A percentile compares a stretch with the other conserved stretches of the same genome.
Evolutionary conservation across 129 eudicot species (phyloP).

Genomic region (Dittrichia graveolens): DNA sequence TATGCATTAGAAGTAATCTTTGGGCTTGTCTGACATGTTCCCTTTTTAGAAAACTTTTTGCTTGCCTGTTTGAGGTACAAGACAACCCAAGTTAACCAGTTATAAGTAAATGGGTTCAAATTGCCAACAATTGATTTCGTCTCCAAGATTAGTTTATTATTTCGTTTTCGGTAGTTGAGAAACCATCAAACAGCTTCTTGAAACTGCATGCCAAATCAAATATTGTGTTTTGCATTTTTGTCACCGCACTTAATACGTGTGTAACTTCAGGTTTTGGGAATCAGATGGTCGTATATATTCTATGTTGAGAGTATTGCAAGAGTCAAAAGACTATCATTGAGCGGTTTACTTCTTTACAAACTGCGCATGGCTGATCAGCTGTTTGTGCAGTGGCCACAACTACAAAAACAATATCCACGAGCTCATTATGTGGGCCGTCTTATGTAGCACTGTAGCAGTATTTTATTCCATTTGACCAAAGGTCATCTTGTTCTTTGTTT

Average conservation of each 20-base stretch:
- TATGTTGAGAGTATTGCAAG: slow-evolving; percentile 96
- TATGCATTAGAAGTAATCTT: background rate
- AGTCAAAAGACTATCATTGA: slow-evolving; percentile 76
- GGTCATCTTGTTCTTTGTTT: background rate
- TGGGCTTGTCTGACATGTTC: background rate
- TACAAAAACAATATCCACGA: slow-evolving; percentile 67
- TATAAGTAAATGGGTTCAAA: background rate
- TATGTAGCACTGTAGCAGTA: slow-evolving; percentile 67
- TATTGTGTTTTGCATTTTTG: background rate
- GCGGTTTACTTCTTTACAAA: slow-evolving; percentile 83
- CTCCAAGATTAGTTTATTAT: background rate
- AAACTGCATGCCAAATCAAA: background rate
- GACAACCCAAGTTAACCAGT: too few relatives aligned
- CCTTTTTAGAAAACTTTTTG: too few relatives aligned
- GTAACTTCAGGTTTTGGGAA: slow-evolving; percentile 59
- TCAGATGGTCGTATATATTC: slow-evolving; percentile 87
- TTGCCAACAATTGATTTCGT: background rate
- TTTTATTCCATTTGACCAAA: slow-evolving; percentile 6
- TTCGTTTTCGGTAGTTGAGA: background rate
- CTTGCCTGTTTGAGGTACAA: too few relatives aligned
- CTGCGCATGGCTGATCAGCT: slow-evolving; percentile 78
- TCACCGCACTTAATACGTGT: slow-evolving; percentile 29
- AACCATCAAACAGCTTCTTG: background rate
- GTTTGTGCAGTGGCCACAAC: slow-evolving; percentile 92
- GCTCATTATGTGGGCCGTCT: slow-evolving; percentile 78